phyloP scores from a whole-genome alignment of 2,329 filamentous ascomycete species.

The Cladophialophora chaetospira region DNA sequence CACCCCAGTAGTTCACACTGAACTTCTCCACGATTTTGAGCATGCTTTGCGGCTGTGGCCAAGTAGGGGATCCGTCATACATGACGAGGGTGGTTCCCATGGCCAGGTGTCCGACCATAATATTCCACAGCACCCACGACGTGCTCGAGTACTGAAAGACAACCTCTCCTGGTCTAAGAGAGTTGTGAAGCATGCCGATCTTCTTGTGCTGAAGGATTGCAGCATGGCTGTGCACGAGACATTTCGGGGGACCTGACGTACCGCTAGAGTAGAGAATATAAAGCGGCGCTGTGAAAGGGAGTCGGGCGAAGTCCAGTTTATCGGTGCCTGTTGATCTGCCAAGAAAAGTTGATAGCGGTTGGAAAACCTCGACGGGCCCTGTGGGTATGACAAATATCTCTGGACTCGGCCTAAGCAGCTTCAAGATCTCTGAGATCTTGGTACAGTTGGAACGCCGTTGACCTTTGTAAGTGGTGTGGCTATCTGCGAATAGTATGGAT shows the following conservation, averaged over 20 bases:
- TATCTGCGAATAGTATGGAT: constrained; percentile 44
- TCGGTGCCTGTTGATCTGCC: neutral
- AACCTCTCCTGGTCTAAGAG: constrained; percentile 43
- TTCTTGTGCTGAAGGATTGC: constrained; percentile 51
- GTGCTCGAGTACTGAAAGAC: constrained; percentile 50
- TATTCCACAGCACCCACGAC: constrained; percentile 50
- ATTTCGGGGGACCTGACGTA: constrained; percentile 62
- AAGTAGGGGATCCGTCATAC: constrained; percentile 80
- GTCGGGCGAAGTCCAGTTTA: constrained; percentile 54
- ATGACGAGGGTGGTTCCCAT: constrained; percentile 64
- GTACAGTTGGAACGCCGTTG: neutral
- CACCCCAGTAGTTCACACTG: constrained; percentile 65
- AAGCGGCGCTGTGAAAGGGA: constrained; percentile 72
- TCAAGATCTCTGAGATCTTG: constrained; percentile 17
- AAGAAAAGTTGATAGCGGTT: constrained; percentile 38
- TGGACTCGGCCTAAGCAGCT: neutral
- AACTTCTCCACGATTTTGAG: constrained; percentile 55
- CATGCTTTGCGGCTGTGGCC: constrained; percentile 60
- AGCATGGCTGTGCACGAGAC: constrained; percentile 70
- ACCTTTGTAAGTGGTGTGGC: constrained; percentile 34
- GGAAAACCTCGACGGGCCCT: neutral
- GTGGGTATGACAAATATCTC: constrained; percentile 14
- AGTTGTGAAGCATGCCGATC: constrained; percentile 59
- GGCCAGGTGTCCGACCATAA: constrained; percentile 58
- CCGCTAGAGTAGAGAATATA: constrained; percentile 51